Evolutionary conservation across 352 stramenopile species (phyloP).

Genomic region (Phytophthora pluvialis): DNA sequence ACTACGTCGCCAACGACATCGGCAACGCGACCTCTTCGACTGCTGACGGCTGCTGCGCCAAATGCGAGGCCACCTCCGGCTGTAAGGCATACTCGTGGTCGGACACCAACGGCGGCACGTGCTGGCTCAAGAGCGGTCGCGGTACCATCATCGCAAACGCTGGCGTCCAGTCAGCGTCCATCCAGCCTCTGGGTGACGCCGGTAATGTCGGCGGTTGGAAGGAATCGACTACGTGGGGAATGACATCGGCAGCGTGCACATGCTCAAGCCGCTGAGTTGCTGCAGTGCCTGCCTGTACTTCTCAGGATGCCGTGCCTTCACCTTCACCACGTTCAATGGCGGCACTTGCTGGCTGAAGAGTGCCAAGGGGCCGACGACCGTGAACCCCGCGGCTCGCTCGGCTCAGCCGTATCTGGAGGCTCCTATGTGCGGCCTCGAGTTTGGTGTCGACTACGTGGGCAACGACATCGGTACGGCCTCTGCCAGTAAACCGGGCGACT

Average conservation of each 20-base stretch:
- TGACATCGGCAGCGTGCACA: constrained; percentile 16
- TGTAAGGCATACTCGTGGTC: constrained; percentile 56
- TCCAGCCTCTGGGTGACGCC: constrained; percentile 11
- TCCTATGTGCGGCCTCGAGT: constrained; percentile 29
- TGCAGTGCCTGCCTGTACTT: constrained; percentile 17
- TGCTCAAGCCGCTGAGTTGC: constrained; percentile 21
- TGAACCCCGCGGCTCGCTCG: constrained; percentile 7
- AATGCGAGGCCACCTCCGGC: constrained; percentile 22
- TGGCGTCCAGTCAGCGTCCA: constrained; percentile 17
- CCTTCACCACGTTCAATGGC: constrained; percentile 22
- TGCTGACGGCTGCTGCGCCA: constrained; percentile 24
- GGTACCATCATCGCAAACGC: constrained; percentile 25
- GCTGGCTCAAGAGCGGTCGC: constrained; percentile 62
- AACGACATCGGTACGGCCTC: constrained; percentile 34
- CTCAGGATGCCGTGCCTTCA: constrained; percentile 37
- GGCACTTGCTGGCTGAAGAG: constrained; percentile 33
- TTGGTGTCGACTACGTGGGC: constrained; percentile 29
- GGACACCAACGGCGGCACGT: constrained; percentile 51
- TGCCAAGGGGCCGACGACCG: constrained; percentile 5
- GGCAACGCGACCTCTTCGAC: constrained; percentile 15
- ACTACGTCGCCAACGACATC: constrained; percentile 42
- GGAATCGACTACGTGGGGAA: constrained; percentile 29
- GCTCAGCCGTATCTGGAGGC: constrained; percentile 16
- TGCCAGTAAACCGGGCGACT: constrained; percentile 10
- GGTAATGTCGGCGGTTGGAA: constrained; percentile 14